Conservation (phyloP, 1,284 basidiomycete species). For the Apiotrichum mycotoxinovorans region DNA sequence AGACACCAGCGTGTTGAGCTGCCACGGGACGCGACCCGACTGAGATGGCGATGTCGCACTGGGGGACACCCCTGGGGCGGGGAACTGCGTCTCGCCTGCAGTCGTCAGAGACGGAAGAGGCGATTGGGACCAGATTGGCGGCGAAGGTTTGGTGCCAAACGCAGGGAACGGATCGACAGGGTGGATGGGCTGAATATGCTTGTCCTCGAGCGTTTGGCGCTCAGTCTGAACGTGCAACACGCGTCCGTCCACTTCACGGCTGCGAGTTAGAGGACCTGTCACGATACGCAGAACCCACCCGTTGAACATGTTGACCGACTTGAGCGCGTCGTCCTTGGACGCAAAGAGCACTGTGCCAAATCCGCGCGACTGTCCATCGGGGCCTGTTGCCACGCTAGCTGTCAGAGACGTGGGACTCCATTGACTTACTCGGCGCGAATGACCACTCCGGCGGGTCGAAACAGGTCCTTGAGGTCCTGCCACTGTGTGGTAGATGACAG, state of each 20-base stretch:
- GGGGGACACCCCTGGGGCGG: not conserved
- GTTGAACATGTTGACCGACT: constrained; percentile 80
- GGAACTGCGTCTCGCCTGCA: not conserved
- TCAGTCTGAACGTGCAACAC: constrained; percentile 45
- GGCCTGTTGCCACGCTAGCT: constrained; percentile 67
- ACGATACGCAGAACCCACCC: constrained; percentile 63
- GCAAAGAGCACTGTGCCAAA: constrained; percentile 85
- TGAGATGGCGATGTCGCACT: constrained; percentile 3
- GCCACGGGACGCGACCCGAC: constrained; percentile 23
- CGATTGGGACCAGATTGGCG: constrained; percentile 7
- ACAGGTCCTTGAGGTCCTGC: constrained; percentile 94
- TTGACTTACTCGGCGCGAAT: constrained; percentile 65
- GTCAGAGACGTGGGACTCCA: constrained; percentile 1
- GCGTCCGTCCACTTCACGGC: constrained; percentile 44
- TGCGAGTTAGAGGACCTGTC: not conserved
- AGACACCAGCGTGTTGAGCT: constrained; percentile 20
- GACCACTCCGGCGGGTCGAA: constrained; percentile 80
- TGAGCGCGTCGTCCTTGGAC: constrained; percentile 76
- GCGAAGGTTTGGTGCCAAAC: constrained; percentile 9
- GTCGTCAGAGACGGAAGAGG: not conserved
- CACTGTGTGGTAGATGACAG: constrained; percentile 95
- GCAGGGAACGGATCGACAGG: constrained; percentile 18
- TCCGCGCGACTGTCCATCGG: constrained; percentile 77
- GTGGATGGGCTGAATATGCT: constrained; percentile 20
- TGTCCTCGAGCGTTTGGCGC: constrained; percentile 27